Base-by-base conservation (phyloP, 805 yeast species). In the Starmerella sp. region DNA sequence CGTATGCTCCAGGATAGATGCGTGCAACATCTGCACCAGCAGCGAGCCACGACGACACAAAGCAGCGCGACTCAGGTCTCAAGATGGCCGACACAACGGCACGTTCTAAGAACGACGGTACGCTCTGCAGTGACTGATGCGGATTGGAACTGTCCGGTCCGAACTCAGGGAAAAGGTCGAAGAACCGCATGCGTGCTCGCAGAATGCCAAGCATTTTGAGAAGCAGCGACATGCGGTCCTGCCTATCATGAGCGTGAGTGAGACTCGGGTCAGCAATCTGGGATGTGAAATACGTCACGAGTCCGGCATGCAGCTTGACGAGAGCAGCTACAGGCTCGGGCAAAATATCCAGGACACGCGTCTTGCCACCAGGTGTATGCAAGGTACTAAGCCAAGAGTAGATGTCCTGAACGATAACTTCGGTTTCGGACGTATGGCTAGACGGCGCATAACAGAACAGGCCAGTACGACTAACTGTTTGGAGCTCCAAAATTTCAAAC, bases 61-160 rank as follows among this genome's bases (percentile, higher is more conserved):
- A 87, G 15, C 74, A 67, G 56, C 97, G 75, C 35, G 91, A 80
- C 64, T 86, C 93, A 0, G 96, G 96, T 1, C 91, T 75, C 35
- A 86, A 72, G 15, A 90, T 77, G 1, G 89, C 87, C 60, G 84
- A 79, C 0, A 78, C 73, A 37, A 90, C 72, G 13, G 93, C 86
- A 3, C 89, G 75, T 67, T 91, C 97, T 53, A 91, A 75, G 66
- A 89, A 83, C 1, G 95, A 84, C 4, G 97, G 96, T 17, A 90
- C 77, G 43, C 43, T 48, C 59, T 64, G 62, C 15, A 46, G 31
- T 31, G 14, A 34, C n/a, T 46, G 49, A 15, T n/a, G 49, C 8
- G 39, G 8, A 39, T 17, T 46, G 14, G 39, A 34, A 60, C 56
- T 30, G 8, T 47, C 36, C 10, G 64, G 51, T 11, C 34, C 63